Conservation (phyloP, 2,329 filamentous ascomycete genomes). For the Apiospora kogelbergensis region DNA sequence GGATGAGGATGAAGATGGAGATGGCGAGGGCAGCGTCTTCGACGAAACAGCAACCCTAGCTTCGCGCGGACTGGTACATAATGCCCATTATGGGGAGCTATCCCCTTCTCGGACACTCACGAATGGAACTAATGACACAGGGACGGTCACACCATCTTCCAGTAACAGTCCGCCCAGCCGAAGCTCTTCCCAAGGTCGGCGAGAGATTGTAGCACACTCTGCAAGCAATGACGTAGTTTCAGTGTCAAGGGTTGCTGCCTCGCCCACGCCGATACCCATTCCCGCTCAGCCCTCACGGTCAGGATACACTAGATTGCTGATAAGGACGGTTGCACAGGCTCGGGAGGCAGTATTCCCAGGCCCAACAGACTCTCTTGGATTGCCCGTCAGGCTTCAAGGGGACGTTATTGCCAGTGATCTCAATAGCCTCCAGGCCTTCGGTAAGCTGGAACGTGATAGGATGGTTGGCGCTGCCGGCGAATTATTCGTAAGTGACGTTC, state of each 20-base stretch:
- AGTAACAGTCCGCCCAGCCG: too few species aligned
- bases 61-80: too few species aligned
- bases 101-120: neutral
- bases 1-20: neutral
- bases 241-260: too few species aligned
- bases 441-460: conserved; percentile 22
- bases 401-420: neutral
- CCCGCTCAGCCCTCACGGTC: neutral
- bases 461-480: conserved; percentile 30
- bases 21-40: neutral
- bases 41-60: neutral
- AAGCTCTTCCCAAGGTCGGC: too few species aligned
- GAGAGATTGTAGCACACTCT: too few species aligned
- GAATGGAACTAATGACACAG: neutral
- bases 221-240: too few species aligned
- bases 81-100: neutral
- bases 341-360: neutral
- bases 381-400: neutral
- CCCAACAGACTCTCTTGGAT: neutral
- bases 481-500: conserved; percentile 21
- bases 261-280: too few species aligned
- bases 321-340: neutral
- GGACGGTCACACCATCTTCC: too few species aligned
- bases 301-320: neutral
- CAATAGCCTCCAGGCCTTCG: neutral